Conservation (phyloP, 2,329 filamentous ascomycete genomes). For the Botryotinia calthae region DNA sequence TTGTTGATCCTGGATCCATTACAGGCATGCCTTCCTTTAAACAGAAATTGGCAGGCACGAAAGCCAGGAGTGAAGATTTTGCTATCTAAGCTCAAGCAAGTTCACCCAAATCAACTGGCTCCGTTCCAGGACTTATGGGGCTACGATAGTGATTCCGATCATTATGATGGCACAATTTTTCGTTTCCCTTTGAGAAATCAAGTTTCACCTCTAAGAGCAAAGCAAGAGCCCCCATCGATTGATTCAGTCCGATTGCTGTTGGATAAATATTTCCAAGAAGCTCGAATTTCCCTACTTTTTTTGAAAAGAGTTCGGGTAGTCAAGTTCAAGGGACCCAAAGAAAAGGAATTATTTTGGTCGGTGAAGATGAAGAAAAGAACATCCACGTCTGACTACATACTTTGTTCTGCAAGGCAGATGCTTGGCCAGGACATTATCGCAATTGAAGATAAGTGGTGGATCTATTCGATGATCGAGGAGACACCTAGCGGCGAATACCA, state of each 20-base stretch:
- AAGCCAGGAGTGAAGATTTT: slow-evolving; percentile 30
- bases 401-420: slow-evolving; percentile 22
- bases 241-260: slow-evolving; percentile 20
- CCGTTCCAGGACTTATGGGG: slow-evolving; percentile 32
- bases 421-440: background rate
- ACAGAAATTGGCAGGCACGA: slow-evolving; percentile 25
- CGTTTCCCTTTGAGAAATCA: slow-evolving; percentile 32
- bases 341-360: slow-evolving; percentile 26
- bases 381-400: slow-evolving; percentile 12
- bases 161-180: slow-evolving; percentile 35
- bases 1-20: slow-evolving; percentile 40
- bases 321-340: slow-evolving; percentile 25
- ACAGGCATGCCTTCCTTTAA: slow-evolving; percentile 30
- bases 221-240: background rate
- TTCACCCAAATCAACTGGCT: slow-evolving; percentile 28
- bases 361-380: slow-evolving; percentile 18
- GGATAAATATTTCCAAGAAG: slow-evolving; percentile 31
- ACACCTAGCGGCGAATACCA: slow-evolving; percentile 21
- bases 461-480: slow-evolving; percentile 26
- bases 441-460: slow-evolving; percentile 29
- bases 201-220: background rate
- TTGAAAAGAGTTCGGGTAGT: slow-evolving; percentile 28
- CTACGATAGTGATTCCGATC: slow-evolving; percentile 26
- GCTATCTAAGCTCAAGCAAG: slow-evolving; percentile 28
- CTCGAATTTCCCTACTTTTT: slow-evolving; percentile 33